Evolutionary conservation across 139 green algal genomes (phyloP), one percentile per base, ranked within the genome.

Genomic region (Chlamydomonas sphaeroides): DNA sequence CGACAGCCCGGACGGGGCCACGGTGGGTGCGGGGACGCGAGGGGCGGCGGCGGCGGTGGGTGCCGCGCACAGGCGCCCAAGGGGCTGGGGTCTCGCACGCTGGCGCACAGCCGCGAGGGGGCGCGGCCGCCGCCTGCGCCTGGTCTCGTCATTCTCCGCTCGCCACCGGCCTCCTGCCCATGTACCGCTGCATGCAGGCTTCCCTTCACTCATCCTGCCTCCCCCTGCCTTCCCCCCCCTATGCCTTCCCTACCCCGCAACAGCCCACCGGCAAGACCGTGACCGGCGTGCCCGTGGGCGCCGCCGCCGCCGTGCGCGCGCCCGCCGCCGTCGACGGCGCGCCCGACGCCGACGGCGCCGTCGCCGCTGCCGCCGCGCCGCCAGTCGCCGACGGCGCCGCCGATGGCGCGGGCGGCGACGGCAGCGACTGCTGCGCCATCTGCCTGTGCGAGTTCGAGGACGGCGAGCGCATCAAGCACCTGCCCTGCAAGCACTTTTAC

Each of bases 371-470:
- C n/a, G 66, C 20, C 74, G 61, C 62, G 33, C 17, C 26, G 26
- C 1, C 15, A 6, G n/a, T 39, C 39, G 39, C 56, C 65, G 56
- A 61, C 72, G 33, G 20, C 68, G 66, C 33, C 68, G 17, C 49
- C 5, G 17, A 33, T 5, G 18, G 3, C 17, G 33, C 35, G 33
- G 33, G 45, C 5, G 63, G 1, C 35, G 63, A 18, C 14, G 35
- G 11, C 63, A 18, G 56, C 41, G 87, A 88, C 66, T 65, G 61
- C 26, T 90, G 87, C 63, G 35, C 83, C 28, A 84, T 90, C 51
- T 90, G 87, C 78, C 62, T 91, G 33, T 68, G 75, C 18, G 88
- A 91, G 70, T 84, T 86, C n/a, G 81, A 85, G 78, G 69, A 72
- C 30, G 88, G 84, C 6, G 88, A 91, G 39, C 61, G 42, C 30